Evolutionary conservation across 208 protist genomes (phyloP), one percentile per base, ranked within the genome.

Genomic region (Acanthamoeba triangularis): DNA sequence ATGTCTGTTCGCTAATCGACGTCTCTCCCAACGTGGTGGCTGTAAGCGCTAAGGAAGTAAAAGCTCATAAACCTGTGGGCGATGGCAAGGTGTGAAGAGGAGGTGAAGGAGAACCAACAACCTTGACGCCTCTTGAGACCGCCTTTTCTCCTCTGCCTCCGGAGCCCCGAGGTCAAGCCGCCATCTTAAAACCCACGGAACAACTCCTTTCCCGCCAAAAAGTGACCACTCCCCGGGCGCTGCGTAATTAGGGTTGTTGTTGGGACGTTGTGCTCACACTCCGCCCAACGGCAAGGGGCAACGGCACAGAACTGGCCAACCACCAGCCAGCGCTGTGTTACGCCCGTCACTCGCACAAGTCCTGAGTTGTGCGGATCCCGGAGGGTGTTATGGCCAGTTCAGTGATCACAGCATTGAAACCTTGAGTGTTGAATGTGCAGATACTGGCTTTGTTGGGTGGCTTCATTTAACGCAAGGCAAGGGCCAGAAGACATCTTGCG

Each of bases 21-120:
- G 78, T 87, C 78, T 87, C 78, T 87, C 78, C 78, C 78, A 87
- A 87, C 78, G 78, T 87, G 78, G 78, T 87, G 78, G 78, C 47
- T 87, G 78, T 87, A 87, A 41, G 47, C 49, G 47, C 47, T 63
- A 18, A 87, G 78, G 78, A 47, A 87, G 78, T 47, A 87, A 87
- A 47, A 87, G 78, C n/a, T 87, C 78, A 87, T 87, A 87, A 63
- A 61, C 78, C 78, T 37, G 78, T 49, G 72, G 11, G 23, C 72
- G 30, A 16, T 10, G 6, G 63, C 23, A 35, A 20, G 63, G 63
- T 72, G 59, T 65, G 23, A n/a, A 7, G 23, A n/a, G 59, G 20
- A 14, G n/a, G 63, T n/a, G 63, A 10, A 35, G 63, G 30, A 35
- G 63, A 72, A 20, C n/a, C 10, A 72, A 72, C 59, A 65, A 35